Evolutionary conservation across 805 yeast genomes (phyloP), one percentile per base, ranked within the genome.

Genomic region (Myxozyma sirexii): DNA sequence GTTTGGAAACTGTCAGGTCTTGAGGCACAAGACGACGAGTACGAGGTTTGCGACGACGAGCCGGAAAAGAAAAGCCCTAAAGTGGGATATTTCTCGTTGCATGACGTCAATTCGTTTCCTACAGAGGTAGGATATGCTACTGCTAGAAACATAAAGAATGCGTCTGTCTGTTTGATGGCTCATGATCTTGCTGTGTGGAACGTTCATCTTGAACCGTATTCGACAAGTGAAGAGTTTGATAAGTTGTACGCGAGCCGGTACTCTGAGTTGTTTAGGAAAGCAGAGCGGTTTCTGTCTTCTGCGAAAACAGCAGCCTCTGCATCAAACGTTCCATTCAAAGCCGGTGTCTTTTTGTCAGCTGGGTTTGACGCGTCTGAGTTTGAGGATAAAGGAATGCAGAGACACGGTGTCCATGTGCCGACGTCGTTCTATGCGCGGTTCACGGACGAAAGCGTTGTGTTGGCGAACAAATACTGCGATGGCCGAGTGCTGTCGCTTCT

Each of bases 301-400:
- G 33, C 71, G 17, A 38, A 61, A 54, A 39, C 49, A 1, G 56
- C 51, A 10, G 65, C 67, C 5, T 69, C 23, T 39, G 23, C 12
- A 2, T 26, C n/a, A 5, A 39, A 31, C 4, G 74, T 73, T 67
- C 77, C 78, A 1, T 84, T 82, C 70, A 80, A 79, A 63, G 82
- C 84, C 0, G 64, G 88, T 60, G 82, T 90, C 2, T 80, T 86
- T n/a, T 78, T 89, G 1, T 88, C 96, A 45, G 92, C 96, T 0
- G 96, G 96, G 1, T 90, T 89, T 71, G 96, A 89, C 74, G 96
- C 94, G 1, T 84, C 88, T 17, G 96, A 89, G 70, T 85, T 81
- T 71, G 96, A 89, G 70, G 85, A 84, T 59, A 82, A 83, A n/a
- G 82, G 85, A 51, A 90, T 89, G 96, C 96, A 89, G 72, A 77